Evolutionary conservation across 176 grass and related monocot species (phyloP).

Genomic region (Musa itinerans): DNA sequence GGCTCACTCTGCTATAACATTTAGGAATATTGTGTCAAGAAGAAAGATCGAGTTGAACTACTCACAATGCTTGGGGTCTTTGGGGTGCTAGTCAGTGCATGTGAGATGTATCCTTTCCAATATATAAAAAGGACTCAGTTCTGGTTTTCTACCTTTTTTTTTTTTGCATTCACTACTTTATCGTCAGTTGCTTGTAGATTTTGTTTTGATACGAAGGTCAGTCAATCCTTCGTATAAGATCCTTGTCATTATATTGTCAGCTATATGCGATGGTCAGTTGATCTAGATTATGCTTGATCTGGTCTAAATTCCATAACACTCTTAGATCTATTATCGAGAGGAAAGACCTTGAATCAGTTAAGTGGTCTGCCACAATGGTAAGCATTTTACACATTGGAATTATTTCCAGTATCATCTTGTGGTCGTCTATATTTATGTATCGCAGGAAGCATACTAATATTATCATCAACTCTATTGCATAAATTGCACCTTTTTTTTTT

Average conservation of each 20-base stretch:
- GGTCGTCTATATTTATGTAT: no score
- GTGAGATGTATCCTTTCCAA: constrained; percentile 58
- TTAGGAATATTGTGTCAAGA: constrained; percentile 72
- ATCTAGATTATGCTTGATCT: background rate
- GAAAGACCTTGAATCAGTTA: constrained; percentile 28
- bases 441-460: background rate
- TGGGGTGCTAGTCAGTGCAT: constrained; percentile 39
- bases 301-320: background rate
- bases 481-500: background rate
- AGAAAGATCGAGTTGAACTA: constrained; percentile 66
- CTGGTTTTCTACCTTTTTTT: background rate
- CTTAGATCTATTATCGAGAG: constrained; percentile 35
- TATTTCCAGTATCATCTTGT: background rate
- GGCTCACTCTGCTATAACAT: constrained; percentile 2
- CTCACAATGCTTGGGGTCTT: constrained; percentile 58
- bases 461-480: background rate
- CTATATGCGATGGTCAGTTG: no score
- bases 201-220: no score
- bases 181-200: no score
- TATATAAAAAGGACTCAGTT: no score
- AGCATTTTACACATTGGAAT: background rate
- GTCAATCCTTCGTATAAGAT: no score
- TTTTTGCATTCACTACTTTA: no score
- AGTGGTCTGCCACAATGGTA: constrained; percentile 39
- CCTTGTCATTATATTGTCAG: no score